These are phyloP conservation scores for Ophiosphaerella narmari DNA, from an alignment of 2,329 filamentous ascomycete species.

Conservation along the genomic window DNA sequence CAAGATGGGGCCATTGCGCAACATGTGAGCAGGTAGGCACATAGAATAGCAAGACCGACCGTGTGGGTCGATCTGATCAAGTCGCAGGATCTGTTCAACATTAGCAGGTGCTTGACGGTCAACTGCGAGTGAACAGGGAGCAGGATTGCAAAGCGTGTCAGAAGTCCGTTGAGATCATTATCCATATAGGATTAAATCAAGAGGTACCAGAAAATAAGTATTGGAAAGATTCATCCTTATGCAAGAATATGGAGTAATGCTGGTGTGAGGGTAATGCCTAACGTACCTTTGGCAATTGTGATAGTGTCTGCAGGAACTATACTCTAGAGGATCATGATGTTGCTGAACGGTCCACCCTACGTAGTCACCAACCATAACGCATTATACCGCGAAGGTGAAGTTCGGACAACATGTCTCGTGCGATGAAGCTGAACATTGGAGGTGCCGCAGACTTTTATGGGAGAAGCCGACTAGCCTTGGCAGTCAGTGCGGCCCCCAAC, in stretches of 20 bases:
- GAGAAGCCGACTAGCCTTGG: not conserved
- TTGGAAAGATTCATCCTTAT: conserved; percentile 28
- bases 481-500: not conserved
- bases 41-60: too few relatives aligned
- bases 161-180: conserved; percentile 46
- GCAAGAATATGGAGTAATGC: not conserved
- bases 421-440: not conserved
- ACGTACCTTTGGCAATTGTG: not conserved
- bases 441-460: conserved; percentile 12
- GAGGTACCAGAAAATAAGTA: conserved; percentile 75
- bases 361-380: too few relatives aligned
- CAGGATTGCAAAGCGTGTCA: conserved; percentile 25
- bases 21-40: too few relatives aligned
- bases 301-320: not conserved
- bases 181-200: conserved; percentile 58
- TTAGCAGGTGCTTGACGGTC: not conserved
- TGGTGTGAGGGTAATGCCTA: not conserved
- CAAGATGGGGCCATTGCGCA: too few relatives aligned
- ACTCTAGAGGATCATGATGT: not conserved
- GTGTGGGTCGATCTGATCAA: too few relatives aligned
- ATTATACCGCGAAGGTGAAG: too few relatives aligned
- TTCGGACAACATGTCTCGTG: too few relatives aligned
- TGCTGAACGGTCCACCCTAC: not conserved
- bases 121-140: conserved; percentile 2
- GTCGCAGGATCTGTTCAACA: not conserved